Base-by-base conservation (phyloP, 345 rosid species). In the Syzygium aqueum region DNA sequence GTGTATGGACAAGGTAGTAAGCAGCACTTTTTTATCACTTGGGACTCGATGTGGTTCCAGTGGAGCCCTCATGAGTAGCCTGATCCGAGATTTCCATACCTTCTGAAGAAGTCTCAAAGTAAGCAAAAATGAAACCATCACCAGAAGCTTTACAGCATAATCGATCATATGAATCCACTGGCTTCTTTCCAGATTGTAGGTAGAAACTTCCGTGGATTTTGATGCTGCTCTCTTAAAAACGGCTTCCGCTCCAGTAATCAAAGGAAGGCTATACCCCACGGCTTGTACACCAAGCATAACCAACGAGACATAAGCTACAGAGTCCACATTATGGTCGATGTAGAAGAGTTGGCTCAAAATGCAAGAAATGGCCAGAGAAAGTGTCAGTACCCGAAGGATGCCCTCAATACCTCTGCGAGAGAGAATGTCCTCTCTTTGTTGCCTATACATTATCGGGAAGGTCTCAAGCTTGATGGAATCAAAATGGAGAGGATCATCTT, bases 241-340 rank as follows among this genome's bases (percentile, higher is more conserved):
- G 85, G 98, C 96, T 87, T 97, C 98, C 3, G 97, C 96, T 43
- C 98, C 97, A 1, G 98, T 95, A 88, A 97, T 95, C 87, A 97
- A 91, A 15, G 97, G 97, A 84, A 94, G 92, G 89, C 97, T 92
- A 86, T 94, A 95, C 50, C 99, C 98, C 3, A 97, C 91, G 78
- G 95, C 99, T 91, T 97, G 99, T 89, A 93, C 95, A 22, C 98
- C 98, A 1, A 97, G 92, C 97, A 95, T 95, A 54, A 97, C 99
- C 86, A 97, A 94, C 52, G 98, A 97, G 57, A 94, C 88, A 84
- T 92, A 95, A 63, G 96, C 92, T 87, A 92, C 86, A 49, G 91
- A 90, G 30, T 92, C 96, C 23, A 84, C 77, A 23, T 87, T 91
- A 63, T 91, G 92, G 77, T 91, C 89, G 59, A 94, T 22, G 91